These are phyloP conservation scores for Hygrocybe punicea DNA, from an alignment of 768 basidiomycete genomes.

Conservation along the genomic window DNA sequence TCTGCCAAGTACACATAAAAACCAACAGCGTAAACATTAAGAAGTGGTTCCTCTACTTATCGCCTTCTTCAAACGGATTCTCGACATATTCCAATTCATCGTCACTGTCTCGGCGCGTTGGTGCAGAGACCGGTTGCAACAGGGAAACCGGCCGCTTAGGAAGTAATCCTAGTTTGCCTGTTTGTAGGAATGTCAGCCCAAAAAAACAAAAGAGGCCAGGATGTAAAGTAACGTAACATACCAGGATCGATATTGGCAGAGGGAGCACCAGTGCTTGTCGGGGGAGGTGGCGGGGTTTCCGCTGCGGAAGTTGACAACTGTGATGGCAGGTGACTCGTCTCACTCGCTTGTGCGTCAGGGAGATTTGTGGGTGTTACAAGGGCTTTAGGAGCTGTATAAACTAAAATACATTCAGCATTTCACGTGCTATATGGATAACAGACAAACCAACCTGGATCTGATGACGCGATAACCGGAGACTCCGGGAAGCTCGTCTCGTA, in stretches of 20 bases:
- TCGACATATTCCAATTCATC: constrained; percentile 71
- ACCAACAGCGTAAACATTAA: background rate
- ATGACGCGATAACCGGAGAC: background rate
- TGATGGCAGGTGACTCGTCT: background rate
- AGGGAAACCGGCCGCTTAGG: constrained; percentile 74
- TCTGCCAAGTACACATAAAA: background rate
- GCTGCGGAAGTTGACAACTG: background rate
- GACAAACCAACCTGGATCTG: background rate
- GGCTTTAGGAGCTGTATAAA: background rate
- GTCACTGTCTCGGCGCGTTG: constrained; percentile 31
- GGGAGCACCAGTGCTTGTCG: background rate
- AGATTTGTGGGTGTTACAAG: background rate
- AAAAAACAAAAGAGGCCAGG: background rate
- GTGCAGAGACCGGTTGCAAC: constrained; percentile 30
- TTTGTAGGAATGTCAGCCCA: background rate
- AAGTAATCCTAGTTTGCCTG: constrained; percentile 48
- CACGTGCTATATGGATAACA: no score
- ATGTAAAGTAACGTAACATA: background rate
- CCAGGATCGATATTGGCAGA: constrained; percentile 7
- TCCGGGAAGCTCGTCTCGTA: background rate
- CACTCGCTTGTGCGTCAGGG: background rate
- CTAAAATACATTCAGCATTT: background rate
- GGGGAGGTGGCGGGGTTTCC: constrained; percentile 10
- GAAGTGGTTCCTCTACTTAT: constrained; percentile 11
- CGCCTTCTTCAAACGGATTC: constrained; percentile 66